These are phyloP conservation scores for Calonectria leucothoes DNA, from an alignment of 2,329 filamentous ascomycete genomes.

Conservation along the genomic window DNA sequence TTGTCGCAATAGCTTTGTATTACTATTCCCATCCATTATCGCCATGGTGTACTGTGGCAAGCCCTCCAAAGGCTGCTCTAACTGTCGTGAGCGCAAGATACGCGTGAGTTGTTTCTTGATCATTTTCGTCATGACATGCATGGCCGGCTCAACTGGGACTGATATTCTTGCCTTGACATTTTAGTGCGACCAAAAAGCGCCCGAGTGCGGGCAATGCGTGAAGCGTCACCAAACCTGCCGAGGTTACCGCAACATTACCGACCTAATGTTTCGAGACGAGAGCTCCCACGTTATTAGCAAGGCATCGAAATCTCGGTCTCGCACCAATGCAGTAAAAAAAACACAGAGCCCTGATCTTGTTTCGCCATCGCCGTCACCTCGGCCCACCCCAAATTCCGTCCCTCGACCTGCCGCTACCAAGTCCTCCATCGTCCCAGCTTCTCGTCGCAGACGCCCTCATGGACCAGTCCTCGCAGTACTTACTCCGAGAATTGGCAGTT, in stretches of 20 bases:
- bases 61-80: constrained; percentile 67
- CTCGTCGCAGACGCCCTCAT: constrained; percentile 24
- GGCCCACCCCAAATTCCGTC: constrained; percentile 9
- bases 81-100: constrained; percentile 67
- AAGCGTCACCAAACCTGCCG: constrained; percentile 64
- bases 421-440: background rate
- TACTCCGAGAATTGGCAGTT: constrained; percentile 37
- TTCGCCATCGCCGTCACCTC: constrained; percentile 32
- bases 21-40: constrained; percentile 4
- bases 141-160: background rate
- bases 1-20: constrained; percentile 2
- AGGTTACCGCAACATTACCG: constrained; percentile 66
- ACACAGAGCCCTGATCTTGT: constrained; percentile 26
- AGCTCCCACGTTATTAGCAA: constrained; percentile 67
- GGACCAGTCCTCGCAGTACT: constrained; percentile 41
- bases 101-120: constrained; percentile 55
- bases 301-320: constrained; percentile 51
- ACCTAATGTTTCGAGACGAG: constrained; percentile 69
- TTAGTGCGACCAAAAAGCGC: constrained; percentile 65
- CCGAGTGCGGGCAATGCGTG: constrained; percentile 65
- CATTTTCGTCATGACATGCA: background rate
- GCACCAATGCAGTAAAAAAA: constrained; percentile 38
- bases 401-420: constrained; percentile 17
- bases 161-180: constrained; percentile 8
- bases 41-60: constrained; percentile 69